Percentiles rank a stretch among this genome's conserved stretches.
Conservation (phyloP, 345 rosid species). For the Aethionema arabicum region DNA sequence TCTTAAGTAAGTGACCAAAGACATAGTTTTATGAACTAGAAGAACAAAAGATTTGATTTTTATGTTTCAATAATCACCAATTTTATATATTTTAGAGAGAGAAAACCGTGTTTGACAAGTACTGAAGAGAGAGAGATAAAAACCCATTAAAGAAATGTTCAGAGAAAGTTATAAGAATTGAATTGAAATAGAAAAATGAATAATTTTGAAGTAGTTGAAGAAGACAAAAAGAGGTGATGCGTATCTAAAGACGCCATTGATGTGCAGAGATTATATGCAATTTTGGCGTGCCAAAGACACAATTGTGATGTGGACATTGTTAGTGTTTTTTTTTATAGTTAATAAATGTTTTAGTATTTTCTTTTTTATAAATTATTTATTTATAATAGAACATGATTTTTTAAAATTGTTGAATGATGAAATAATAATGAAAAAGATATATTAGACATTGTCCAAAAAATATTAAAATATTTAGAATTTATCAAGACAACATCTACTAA, state of each 20-base stretch:
- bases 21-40: slow-evolving; percentile 24
- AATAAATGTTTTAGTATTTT: too few species aligned
- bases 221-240: slow-evolving; percentile 8
- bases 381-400: too few species aligned
- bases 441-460: too few species aligned
- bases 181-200: neutral
- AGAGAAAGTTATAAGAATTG: neutral
- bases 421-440: too few species aligned
- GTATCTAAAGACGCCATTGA: slow-evolving; percentile 12
- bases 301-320: slow-evolving; percentile 24
- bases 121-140: slow-evolving; percentile 13
- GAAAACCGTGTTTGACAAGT: slow-evolving; percentile 28
- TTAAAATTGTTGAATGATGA: too few species aligned
- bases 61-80: neutral
- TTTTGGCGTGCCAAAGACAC: slow-evolving; percentile 25
- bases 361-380: too few species aligned
- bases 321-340: neutral
- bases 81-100: slow-evolving; percentile 17
- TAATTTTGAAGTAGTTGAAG: slow-evolving; percentile 1
- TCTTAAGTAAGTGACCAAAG: slow-evolving; percentile 36
- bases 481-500: too few species aligned
- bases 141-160: slow-evolving; percentile 10
- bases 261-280: slow-evolving; percentile 4
- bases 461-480: too few species aligned
- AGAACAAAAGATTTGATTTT: slow-evolving; percentile 9